phyloP scores from a whole-genome alignment of 2,329 filamentous ascomycete genomes.

The Bipolaris victoriae region DNA sequence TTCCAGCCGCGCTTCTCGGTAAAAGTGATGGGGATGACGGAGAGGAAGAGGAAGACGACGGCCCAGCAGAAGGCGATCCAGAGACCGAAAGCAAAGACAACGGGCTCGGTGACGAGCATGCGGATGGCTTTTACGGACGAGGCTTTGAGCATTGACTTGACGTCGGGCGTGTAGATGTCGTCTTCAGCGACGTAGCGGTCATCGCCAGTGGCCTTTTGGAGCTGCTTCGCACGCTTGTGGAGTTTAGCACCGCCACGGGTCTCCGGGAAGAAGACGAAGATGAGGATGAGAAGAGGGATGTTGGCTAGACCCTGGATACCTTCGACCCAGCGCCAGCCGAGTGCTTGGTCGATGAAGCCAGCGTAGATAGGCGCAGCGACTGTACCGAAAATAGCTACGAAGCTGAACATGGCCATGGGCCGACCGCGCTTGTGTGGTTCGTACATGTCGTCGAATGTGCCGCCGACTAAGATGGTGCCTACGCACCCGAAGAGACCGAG shows the following conservation, averaged over 20 bases:
- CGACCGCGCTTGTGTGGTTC: conserved; percentile 34
- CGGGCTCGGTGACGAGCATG: conserved; percentile 58
- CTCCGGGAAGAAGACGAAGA: conserved; percentile 51
- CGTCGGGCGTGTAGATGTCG: conserved; percentile 58
- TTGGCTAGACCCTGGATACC: conserved; percentile 61
- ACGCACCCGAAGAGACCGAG: conserved; percentile 38
- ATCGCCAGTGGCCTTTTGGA: conserved; percentile 57
- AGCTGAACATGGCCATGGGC: conserved; percentile 39
- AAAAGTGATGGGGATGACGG: conserved; percentile 48
- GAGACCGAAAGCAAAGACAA: conserved; percentile 58
- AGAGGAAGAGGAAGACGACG: conserved; percentile 61
- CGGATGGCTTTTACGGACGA: conserved; percentile 60
- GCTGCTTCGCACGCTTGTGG: conserved; percentile 56
- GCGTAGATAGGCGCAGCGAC: conserved; percentile 61
- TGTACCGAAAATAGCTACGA: conserved; percentile 51
- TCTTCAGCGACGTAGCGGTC: conserved; percentile 58
- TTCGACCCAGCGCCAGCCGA: conserved; percentile 62
- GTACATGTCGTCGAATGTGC: conserved; percentile 40
- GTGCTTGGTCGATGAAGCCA: conserved; percentile 60
- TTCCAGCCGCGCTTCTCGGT: conserved; percentile 59
- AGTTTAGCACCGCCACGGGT: conserved; percentile 58
- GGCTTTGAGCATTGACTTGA: conserved; percentile 55
- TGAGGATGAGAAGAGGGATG: conserved; percentile 55
- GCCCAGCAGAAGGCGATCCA: conserved; percentile 63
- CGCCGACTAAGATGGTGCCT: conserved; percentile 37